Conservation (phyloP, 139 green algal genomes). For the Gonium pectorale region DNA sequence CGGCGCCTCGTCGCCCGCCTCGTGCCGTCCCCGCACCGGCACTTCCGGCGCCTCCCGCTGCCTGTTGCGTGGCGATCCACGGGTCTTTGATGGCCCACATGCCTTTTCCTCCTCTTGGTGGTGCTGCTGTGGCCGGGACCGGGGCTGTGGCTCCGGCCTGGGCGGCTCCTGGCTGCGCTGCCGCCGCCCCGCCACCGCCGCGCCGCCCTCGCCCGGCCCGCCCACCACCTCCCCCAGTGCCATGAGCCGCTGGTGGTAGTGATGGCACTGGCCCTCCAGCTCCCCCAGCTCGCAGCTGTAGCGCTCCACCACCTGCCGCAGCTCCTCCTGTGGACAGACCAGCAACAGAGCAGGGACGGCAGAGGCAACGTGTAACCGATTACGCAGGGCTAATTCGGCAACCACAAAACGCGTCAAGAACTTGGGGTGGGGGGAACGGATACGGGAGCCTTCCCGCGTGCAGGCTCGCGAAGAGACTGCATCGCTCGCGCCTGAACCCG, state of each 20-base stretch:
- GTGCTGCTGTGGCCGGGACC: too few relatives aligned
- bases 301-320: constrained; percentile 33
- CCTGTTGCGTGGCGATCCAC: too few relatives aligned
- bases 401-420: neutral
- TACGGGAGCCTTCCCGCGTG: neutral
- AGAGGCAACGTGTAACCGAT: neutral
- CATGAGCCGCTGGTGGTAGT: constrained; percentile 11
- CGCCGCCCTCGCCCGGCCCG: too few relatives aligned
- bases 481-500: neutral
- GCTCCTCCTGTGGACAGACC: constrained; percentile 7
- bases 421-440: neutral
- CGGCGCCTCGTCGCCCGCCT: too few relatives aligned
- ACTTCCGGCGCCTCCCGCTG: too few relatives aligned
- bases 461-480: neutral
- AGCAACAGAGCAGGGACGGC: neutral
- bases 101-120: too few relatives aligned
- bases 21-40: too few relatives aligned
- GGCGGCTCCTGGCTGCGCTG: too few relatives aligned
- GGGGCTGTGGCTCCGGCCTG: too few relatives aligned
- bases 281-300: constrained; percentile 20
- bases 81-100: too few relatives aligned
- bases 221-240: constrained; percentile 14
- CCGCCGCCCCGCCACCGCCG: too few relatives aligned
- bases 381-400: neutral
- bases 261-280: constrained; percentile 25